These are phyloP conservation scores for Solanum etuberosum DNA, from an alignment of 257 asterid species.

Conservation along the genomic window DNA sequence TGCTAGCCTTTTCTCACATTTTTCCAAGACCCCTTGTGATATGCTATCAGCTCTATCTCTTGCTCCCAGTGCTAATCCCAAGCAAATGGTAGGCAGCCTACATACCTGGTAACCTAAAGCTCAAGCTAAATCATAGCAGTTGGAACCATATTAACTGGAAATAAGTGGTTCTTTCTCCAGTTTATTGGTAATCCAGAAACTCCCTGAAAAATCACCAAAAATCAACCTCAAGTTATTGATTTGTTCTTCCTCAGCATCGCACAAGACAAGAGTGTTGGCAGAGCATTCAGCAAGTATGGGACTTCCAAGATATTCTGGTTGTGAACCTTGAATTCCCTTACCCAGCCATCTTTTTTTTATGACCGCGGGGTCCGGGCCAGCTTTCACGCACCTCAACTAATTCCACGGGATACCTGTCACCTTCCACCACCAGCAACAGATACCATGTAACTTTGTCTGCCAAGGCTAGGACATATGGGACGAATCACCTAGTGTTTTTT, in stretches of 20 bases:
- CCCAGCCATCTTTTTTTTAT: background rate
- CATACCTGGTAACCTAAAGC: background rate
- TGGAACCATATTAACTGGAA: background rate
- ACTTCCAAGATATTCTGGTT: background rate
- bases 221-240: background rate
- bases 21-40: background rate
- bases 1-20: background rate
- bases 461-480: background rate
- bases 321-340: background rate
- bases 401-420: background rate
- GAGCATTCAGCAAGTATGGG: background rate
- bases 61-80: background rate
- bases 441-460: background rate
- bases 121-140: background rate
- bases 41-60: background rate
- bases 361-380: background rate
- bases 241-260: background rate
- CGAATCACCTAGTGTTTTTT: background rate
- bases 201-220: background rate
- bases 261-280: background rate
- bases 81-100: background rate
- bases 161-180: background rate
- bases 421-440: background rate
- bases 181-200: background rate
- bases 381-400: background rate